Conservation (phyloP, 495 filamentous ascomycete species). For the Bombardia bombarda region DNA sequence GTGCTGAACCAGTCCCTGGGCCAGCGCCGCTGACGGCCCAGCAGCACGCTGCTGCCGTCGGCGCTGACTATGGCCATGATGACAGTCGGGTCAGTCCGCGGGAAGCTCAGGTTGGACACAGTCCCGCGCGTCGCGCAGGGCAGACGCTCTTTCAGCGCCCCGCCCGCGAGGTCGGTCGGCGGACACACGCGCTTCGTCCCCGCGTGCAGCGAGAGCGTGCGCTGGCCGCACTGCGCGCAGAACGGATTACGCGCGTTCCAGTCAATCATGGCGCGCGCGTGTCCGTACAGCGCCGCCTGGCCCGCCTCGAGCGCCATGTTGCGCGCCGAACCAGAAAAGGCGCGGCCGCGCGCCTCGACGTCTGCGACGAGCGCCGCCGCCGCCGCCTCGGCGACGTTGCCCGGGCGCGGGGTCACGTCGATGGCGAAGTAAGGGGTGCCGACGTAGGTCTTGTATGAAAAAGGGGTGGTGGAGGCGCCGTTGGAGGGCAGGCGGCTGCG, state of each 20-base stretch:
- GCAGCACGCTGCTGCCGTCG: slow-evolving; percentile 66
- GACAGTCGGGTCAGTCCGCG: slow-evolving; percentile 89
- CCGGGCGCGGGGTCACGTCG: slow-evolving; percentile 65
- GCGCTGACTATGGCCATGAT: slow-evolving; percentile 84
- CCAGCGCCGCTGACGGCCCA: slow-evolving; percentile 79
- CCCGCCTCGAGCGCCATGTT: slow-evolving; percentile 33
- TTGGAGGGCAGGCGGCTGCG: slow-evolving; percentile 24
- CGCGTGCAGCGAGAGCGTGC: slow-evolving; percentile 76
- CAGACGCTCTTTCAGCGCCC: slow-evolving; percentile 41
- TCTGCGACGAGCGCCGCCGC: slow-evolving; percentile 42
- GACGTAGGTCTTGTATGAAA: slow-evolving; percentile 46
- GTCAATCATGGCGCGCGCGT: slow-evolving; percentile 80
- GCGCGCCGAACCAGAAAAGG: slow-evolving; percentile 18
- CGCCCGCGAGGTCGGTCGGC: slow-evolving; percentile 55
- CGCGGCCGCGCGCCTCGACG: slow-evolving; percentile 23
- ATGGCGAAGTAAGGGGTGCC: slow-evolving; percentile 83
- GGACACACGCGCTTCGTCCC: slow-evolving; percentile 90
- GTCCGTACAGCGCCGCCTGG: slow-evolving; percentile 79
- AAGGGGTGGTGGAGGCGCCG: slow-evolving; percentile 7
- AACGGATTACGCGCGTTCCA: slow-evolving; percentile 94
- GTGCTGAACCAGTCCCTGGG: slow-evolving; percentile 81
- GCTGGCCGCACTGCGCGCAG: slow-evolving; percentile 80
- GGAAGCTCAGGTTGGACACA: slow-evolving; percentile 79
- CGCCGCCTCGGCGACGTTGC: slow-evolving; percentile 39
- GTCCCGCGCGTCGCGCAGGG: slow-evolving; percentile 70